Percentiles rank a stretch among this genome's conserved stretches.
phyloP scores from a whole-genome alignment of 441 rosid genomes.

The Adansonia rubrostipa region DNA sequence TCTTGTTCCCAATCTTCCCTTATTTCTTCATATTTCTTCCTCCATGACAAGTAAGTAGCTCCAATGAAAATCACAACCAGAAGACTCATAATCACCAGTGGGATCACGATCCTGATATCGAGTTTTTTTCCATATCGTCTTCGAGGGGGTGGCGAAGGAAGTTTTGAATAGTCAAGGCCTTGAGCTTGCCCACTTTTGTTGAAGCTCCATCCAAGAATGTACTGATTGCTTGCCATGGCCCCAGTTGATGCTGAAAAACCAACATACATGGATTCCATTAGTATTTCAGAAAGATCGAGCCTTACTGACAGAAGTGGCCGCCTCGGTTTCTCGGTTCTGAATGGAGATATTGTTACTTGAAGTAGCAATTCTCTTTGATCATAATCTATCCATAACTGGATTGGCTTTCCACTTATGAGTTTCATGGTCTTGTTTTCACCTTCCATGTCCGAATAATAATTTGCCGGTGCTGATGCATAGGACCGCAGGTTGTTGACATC shows the following conservation, averaged over 20 bases:
- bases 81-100: background rate
- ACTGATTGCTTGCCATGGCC: conserved; percentile 17
- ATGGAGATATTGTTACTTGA: conserved; percentile 36
- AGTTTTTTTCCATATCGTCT: background rate
- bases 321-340: conserved; percentile 33
- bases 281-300: conserved; percentile 31
- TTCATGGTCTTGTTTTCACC: conserved; percentile 15
- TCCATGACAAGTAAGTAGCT: conserved; percentile 6
- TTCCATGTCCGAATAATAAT: conserved; percentile 24
- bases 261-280: conserved; percentile 39
- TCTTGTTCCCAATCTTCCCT: conserved; percentile 62
- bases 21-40: conserved; percentile 41
- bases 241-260: conserved; percentile 53
- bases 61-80: conserved; percentile 15
- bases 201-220: conserved; percentile 45
- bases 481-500: conserved; percentile 38
- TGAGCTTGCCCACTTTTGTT: conserved; percentile 29
- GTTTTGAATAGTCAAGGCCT: conserved; percentile 29
- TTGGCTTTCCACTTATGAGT: conserved; percentile 30
- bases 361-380: conserved; percentile 27
- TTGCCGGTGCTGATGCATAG: conserved; percentile 30
- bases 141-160: conserved; percentile 25
- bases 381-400: conserved; percentile 47
- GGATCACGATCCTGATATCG: conserved; percentile 7
- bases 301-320: conserved; percentile 33